These are phyloP conservation scores for Grigorovia humatica DNA, from an alignment of 805 yeast species.

Conservation along the genomic window DNA sequence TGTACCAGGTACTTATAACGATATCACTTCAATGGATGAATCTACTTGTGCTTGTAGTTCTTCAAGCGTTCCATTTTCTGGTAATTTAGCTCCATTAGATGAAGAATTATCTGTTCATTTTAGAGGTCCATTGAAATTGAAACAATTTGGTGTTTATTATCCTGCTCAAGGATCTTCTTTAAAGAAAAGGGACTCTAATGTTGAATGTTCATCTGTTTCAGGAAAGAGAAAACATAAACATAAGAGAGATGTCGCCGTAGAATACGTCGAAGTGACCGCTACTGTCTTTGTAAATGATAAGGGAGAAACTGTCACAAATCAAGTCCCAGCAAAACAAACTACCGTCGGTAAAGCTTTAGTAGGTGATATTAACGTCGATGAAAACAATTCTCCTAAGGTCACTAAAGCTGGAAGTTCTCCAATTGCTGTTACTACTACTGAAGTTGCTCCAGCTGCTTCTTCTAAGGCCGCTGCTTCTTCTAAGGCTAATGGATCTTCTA, in stretches of 20 bases:
- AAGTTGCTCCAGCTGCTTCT: slow-evolving; percentile 5
- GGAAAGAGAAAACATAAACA: slow-evolving; percentile 33
- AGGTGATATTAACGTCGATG: slow-evolving; percentile 9
- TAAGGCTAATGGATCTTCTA: no score
- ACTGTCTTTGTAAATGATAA: slow-evolving; percentile 57
- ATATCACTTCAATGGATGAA: slow-evolving; percentile 72
- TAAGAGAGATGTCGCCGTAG: slow-evolving; percentile 52
- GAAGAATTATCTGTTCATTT: slow-evolving; percentile 67
- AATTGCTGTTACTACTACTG: slow-evolving; percentile 9
- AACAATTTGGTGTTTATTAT: slow-evolving; percentile 77
- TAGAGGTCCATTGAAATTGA: slow-evolving; percentile 61
- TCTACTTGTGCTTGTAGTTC: slow-evolving; percentile 62
- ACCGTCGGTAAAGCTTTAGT: slow-evolving; percentile 32
- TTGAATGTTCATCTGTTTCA: slow-evolving; percentile 3
- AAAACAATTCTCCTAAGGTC: slow-evolving; percentile 7
- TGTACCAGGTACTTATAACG: slow-evolving; percentile 71
- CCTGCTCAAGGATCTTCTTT: slow-evolving; percentile 41
- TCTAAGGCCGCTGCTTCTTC: slow-evolving; percentile 8
- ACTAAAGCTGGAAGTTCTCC: slow-evolving; percentile 8
- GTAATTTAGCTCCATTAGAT: slow-evolving; percentile 55
- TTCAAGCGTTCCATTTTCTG: slow-evolving; percentile 43
- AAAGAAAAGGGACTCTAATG: slow-evolving; percentile 30
- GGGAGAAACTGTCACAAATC: slow-evolving; percentile 32
- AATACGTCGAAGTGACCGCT: slow-evolving; percentile 63
- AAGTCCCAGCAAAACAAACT: slow-evolving; percentile 60